Base-by-base conservation (phyloP, 345 rosid genomes). In the Linum tenue region DNA sequence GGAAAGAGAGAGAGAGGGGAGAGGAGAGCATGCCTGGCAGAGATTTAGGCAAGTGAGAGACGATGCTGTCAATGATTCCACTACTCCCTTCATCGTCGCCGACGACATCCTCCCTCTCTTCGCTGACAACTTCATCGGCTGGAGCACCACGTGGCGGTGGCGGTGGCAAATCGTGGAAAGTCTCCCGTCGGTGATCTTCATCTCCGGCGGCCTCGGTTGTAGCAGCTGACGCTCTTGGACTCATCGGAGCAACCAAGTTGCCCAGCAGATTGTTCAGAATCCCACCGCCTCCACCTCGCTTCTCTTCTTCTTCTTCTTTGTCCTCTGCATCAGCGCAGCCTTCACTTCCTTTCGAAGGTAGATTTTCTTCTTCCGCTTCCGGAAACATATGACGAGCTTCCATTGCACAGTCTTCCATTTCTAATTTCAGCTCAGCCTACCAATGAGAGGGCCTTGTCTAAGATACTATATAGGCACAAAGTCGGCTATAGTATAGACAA, bases 21-120 rank as follows among this genome's bases (percentile, higher is more conserved):
- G 37, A 57, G 61, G 5, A 2, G 3, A 1, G 22, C 31, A 50
- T 68, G 82, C 90, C 92, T 43, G 76, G 78, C 64, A 85, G 76
- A 55, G 85, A 66, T 36, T 70, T 41, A 51, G 90, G 90, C 14
- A 88, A 76, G 71, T 81, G 87, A 63, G 89, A 82, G 48, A 88
- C 70, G 53, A 88, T 81, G 73, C 59, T 86, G 6, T 75, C 75
- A 14, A 87, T 72, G 59, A 90, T 65, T 3, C 91, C 78, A 10
- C 71, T 74, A 17, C 69, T 65, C 35, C 53, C 57, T 51, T 55
- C 57, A 14, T 40, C 62, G 22, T 75, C 57, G 9, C 36, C 70
- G 39, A 57, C 68, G 5, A 0, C 64, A 37, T 62, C 58, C 15
- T 5, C 67, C 9, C n/a, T 56, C 55, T 70, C 72, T 10, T 59